phyloP scores from a whole-genome alignment of 306 rosid genomes.

The Glycine soja region DNA sequence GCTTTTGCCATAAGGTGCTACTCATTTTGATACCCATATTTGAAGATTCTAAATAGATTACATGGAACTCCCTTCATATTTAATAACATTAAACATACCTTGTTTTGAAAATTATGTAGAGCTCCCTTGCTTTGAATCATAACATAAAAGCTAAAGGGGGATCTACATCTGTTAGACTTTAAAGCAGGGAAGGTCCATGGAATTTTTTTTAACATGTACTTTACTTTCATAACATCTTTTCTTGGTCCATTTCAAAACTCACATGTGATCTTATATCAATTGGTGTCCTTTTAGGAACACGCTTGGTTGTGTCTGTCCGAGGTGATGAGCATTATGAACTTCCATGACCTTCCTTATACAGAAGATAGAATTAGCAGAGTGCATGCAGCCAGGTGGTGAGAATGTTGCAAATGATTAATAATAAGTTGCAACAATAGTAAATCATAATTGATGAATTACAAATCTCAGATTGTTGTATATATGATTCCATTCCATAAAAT shows the following conservation, averaged over 20 bases:
- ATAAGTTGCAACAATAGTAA: constrained; percentile 30
- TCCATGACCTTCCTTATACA: constrained; percentile 77
- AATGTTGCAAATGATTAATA: constrained; percentile 31
- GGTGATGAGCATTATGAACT: constrained; percentile 85
- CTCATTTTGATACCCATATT: constrained; percentile 7
- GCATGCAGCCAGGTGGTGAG: constrained; percentile 93
- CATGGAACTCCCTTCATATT: constrained; percentile 32
- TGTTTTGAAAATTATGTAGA: constrained; percentile 8
- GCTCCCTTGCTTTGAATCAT: constrained; percentile 24
- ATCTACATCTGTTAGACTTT: constrained; percentile 7
- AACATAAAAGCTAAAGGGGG: constrained; percentile 10
- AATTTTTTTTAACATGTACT: neutral
- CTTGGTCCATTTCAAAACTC: constrained; percentile 17
- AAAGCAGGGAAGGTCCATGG: neutral
- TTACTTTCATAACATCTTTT: constrained; percentile 23
- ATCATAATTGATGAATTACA: neutral
- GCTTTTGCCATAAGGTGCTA: constrained; percentile 91
- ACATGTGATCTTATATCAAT: constrained; percentile 34
- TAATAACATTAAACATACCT: constrained; percentile 23
- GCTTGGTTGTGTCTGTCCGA: constrained; percentile 82
- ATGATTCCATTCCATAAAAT: neutral
- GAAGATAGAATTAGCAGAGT: constrained; percentile 85
- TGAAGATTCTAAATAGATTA: constrained; percentile 30
- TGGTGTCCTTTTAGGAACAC: constrained; percentile 68
- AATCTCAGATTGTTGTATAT: constrained; percentile 18